Percentiles rank a stretch among this genome's conserved stretches.
Conservation (phyloP, 2,329 filamentous ascomycete genomes). For the Acrodontium crateriforme region DNA sequence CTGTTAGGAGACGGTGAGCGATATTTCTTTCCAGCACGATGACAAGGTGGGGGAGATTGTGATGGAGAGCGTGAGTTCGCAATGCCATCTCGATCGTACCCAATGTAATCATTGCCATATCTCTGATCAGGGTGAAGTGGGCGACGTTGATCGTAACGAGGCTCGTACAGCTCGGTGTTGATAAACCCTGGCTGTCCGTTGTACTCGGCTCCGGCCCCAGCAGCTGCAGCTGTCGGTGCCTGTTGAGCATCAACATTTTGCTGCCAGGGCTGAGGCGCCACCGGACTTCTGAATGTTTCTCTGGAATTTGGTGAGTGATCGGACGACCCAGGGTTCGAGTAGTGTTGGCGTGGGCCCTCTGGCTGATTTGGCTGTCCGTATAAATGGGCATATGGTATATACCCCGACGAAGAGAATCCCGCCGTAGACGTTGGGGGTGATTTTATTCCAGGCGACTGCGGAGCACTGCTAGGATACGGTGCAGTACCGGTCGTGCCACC, state of each 20-base stretch:
- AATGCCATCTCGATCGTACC: constrained; percentile 8
- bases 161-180: constrained; percentile 7
- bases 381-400: constrained; percentile 23
- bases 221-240: constrained; percentile 6
- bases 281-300: no score
- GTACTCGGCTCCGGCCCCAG: constrained; percentile 3
- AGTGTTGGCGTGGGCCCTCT: background rate
- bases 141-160: constrained; percentile 5
- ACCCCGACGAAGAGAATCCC: no score
- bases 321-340: no score
- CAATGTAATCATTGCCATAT: constrained; percentile 4
- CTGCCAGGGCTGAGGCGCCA: constrained; percentile 11
- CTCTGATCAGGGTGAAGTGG: no score
- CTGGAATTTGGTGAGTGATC: no score
- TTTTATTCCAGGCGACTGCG: no score
- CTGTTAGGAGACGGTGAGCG: constrained; percentile 4
- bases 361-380: constrained; percentile 14
- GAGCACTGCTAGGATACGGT: constrained; percentile 5
- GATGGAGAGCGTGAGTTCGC: constrained; percentile 2
- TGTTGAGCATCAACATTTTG: constrained; percentile 17
- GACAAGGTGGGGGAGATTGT: constrained; percentile 1
- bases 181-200: constrained; percentile 6
- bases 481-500: constrained; percentile 5
- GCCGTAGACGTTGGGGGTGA: no score
- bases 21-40: constrained; percentile 1